phyloP scores from a whole-genome alignment of 805 yeast species.

The Hanseniaspora lindneri region DNA sequence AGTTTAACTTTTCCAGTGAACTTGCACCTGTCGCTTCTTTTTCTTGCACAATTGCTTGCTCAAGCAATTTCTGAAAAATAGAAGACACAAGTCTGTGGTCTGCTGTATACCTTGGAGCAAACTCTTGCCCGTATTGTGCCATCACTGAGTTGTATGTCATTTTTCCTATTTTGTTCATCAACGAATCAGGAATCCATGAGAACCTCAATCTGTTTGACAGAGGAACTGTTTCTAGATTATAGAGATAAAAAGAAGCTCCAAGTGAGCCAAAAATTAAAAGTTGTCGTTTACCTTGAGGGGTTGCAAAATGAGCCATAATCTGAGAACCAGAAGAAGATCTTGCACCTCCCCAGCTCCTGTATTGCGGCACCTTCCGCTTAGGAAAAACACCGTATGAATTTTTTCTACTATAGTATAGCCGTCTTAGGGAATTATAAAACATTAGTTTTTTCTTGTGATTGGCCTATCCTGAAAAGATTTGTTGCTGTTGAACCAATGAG shows the following conservation, averaged over 20 bases:
- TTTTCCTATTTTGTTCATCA: constrained; percentile 54
- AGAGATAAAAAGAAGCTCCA: constrained; percentile 32
- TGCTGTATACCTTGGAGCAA: constrained; percentile 58
- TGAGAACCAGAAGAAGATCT: not conserved
- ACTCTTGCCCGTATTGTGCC: constrained; percentile 37
- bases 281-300: constrained; percentile 22
- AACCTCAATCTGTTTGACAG: constrained; percentile 61
- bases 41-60: constrained; percentile 38
- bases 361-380: too few relatives aligned
- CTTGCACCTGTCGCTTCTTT: constrained; percentile 26
- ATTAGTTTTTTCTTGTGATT: too few relatives aligned
- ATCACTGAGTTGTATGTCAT: constrained; percentile 51
- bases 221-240: constrained; percentile 68
- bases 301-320: not conserved
- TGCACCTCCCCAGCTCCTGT: constrained; percentile 7
- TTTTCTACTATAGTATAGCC: too few relatives aligned
- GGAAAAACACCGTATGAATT: too few relatives aligned
- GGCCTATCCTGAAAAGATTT: too few relatives aligned
- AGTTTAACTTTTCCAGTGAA: constrained; percentile 31
- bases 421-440: too few relatives aligned
- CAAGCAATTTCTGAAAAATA: constrained; percentile 54
- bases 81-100: constrained; percentile 41
- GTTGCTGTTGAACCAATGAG: too few relatives aligned
- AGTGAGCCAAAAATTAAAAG: constrained; percentile 29
- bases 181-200: constrained; percentile 54